Conservation (phyloP, 164 flowering plant genomes). For the Liriodendron chinense region DNA sequence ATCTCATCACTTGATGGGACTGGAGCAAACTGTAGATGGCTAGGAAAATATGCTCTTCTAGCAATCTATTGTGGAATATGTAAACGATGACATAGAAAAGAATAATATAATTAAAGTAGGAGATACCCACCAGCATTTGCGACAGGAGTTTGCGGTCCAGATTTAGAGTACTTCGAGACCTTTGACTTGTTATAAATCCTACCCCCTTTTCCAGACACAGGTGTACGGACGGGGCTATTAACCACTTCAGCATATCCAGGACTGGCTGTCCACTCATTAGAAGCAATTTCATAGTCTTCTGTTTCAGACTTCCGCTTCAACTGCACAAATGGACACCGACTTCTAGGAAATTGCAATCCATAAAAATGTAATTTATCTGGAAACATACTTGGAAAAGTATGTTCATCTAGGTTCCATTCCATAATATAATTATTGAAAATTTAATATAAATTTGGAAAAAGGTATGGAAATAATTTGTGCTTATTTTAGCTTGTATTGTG, state of each 20-base stretch:
- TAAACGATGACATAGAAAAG: neutral
- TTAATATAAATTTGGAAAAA: neutral
- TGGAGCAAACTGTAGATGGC: neutral
- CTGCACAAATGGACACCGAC: conserved; percentile 22
- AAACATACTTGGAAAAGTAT: neutral
- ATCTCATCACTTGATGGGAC: neutral
- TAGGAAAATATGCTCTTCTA: neutral
- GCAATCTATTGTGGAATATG: neutral
- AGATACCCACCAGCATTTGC: conserved; percentile 54
- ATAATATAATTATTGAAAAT: neutral
- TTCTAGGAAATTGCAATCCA: conserved; percentile 2
- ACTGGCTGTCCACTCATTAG: conserved; percentile 34
- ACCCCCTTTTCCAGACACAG: conserved; percentile 55
- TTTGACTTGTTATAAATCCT: conserved; percentile 48
- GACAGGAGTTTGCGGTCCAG: conserved; percentile 59
- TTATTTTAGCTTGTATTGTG: neutral
- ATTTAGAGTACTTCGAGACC: conserved; percentile 38
- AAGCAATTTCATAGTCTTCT: conserved; percentile 40
- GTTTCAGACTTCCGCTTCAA: conserved; percentile 52
- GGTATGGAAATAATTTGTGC: too few species aligned
- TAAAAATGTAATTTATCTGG: neutral
- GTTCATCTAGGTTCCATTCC: neutral
- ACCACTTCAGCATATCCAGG: conserved; percentile 32
- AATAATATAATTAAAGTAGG: neutral
- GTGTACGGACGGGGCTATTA: conserved; percentile 31